Conservation (phyloP, 257 asterid species). For the Linderniella brevidens region DNA sequence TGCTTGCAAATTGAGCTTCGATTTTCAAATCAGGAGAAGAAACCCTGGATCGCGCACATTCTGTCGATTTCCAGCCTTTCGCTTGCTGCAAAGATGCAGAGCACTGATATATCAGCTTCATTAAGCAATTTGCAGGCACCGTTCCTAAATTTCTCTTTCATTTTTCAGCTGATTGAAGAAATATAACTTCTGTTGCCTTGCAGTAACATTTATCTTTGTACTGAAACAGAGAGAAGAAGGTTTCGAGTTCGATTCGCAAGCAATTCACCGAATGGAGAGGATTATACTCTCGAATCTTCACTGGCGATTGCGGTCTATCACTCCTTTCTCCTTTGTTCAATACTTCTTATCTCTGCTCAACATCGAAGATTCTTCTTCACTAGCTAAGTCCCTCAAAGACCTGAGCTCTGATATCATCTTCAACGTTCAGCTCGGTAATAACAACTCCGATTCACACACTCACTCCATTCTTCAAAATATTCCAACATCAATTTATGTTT, state of each 20-base stretch:
- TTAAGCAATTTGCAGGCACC: slow-evolving; percentile 28
- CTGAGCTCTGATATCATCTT: slow-evolving; percentile 30
- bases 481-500: not conserved
- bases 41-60: slow-evolving; percentile 34
- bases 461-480: not conserved
- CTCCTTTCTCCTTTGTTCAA: slow-evolving; percentile 46
- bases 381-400: slow-evolving; percentile 14
- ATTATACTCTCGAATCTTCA: slow-evolving; percentile 27
- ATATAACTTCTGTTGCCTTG: not conserved
- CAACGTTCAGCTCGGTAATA: slow-evolving; percentile 25
- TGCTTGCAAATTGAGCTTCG: not conserved
- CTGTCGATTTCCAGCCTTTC: slow-evolving; percentile 41
- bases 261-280: slow-evolving; percentile 39
- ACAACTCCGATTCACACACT: not conserved
- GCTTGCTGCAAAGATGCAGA: slow-evolving; percentile 44
- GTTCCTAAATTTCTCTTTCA: not conserved
- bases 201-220: not conserved
- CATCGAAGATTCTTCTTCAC: slow-evolving; percentile 16
- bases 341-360: slow-evolving; percentile 22
- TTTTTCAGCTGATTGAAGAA: not conserved
- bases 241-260: slow-evolving; percentile 18
- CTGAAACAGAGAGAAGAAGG: slow-evolving; percentile 29
- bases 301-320: slow-evolving; percentile 48
- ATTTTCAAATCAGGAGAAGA: slow-evolving; percentile 20
- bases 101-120: slow-evolving; percentile 15